phyloP scores from a whole-genome alignment of 23 red algal genomes.

The Gracilariopsis chorda region DNA sequence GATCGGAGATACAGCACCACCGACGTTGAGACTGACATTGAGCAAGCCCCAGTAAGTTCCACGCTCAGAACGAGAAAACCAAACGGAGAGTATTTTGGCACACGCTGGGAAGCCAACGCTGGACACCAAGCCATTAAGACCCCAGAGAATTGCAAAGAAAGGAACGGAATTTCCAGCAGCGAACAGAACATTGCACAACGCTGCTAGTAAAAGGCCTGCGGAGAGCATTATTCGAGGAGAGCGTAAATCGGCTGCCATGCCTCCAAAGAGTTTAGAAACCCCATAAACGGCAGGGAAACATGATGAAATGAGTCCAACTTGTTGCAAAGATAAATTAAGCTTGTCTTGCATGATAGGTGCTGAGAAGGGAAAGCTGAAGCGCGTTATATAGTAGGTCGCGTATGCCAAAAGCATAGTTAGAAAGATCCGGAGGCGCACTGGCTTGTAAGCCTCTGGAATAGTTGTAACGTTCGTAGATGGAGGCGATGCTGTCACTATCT shows the following conservation, averaged over 20 bases:
- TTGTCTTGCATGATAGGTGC: constrained; percentile 59
- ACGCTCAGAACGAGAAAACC: constrained; percentile 59
- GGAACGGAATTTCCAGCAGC: constrained; percentile 36
- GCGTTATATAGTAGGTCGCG: constrained; percentile 59
- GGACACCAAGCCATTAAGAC: constrained; percentile 45
- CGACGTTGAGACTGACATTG: constrained; percentile 62
- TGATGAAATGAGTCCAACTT: constrained; percentile 55
- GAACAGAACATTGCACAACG: constrained; percentile 44
- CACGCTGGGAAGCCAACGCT: constrained; percentile 72
- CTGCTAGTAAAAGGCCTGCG: constrained; percentile 35
- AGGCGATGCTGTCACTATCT: neutral
- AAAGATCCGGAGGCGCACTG: constrained; percentile 37
- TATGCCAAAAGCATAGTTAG: constrained; percentile 71
- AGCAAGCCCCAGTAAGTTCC: constrained; percentile 69
- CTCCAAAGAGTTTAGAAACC: constrained; percentile 66
- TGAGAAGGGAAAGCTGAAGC: constrained; percentile 71
- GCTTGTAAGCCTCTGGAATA: neutral
- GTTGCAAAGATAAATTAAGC: constrained; percentile 32
- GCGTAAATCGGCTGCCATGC: constrained; percentile 51
- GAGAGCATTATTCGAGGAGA: constrained; percentile 60
- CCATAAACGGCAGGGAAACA: constrained; percentile 63
- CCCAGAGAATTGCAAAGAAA: constrained; percentile 62
- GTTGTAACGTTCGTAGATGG: neutral
- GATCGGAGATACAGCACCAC: constrained; percentile 63
- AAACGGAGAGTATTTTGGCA: constrained; percentile 61